Conservation (phyloP, 1,139 yeast species). For the Yamadazyma blattariae region DNA sequence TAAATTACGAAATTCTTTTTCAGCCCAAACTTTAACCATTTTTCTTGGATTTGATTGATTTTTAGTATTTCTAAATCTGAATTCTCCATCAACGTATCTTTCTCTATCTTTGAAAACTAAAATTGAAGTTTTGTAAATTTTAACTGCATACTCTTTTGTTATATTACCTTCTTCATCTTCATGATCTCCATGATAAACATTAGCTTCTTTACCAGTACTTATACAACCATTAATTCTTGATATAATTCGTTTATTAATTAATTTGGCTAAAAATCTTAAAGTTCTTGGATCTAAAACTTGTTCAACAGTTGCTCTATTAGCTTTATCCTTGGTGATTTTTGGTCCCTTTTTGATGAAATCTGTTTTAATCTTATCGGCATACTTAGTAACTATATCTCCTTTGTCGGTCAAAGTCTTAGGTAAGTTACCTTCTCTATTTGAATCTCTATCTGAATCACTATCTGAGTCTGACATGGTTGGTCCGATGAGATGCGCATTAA, state of each 20-base stretch:
- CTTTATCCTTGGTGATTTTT: slow-evolving; percentile 69
- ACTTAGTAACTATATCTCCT: slow-evolving; percentile 58
- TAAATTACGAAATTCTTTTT: slow-evolving; percentile 90
- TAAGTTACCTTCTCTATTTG: neutral
- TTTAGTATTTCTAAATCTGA: slow-evolving; percentile 80
- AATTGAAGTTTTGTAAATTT: slow-evolving; percentile 93
- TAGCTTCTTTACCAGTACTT: slow-evolving; percentile 97
- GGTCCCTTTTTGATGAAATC: slow-evolving; percentile 58
- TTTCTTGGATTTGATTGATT: slow-evolving; percentile 90
- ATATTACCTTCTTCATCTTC: slow-evolving; percentile 43
- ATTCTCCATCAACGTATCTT: slow-evolving; percentile 94
- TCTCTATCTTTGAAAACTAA: slow-evolving; percentile 95
- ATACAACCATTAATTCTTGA: slow-evolving; percentile 90
- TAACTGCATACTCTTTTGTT: slow-evolving; percentile 72
- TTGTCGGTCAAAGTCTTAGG: slow-evolving; percentile 39
- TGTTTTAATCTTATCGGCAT: slow-evolving; percentile 61
- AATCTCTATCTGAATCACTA: slow-evolving; percentile 4
- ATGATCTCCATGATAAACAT: slow-evolving; percentile 89
- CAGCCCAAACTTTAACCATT: slow-evolving; percentile 99
- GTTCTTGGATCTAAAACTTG: slow-evolving; percentile 97
- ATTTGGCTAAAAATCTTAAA: slow-evolving; percentile 72
- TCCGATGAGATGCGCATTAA: neutral
- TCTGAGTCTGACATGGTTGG: slow-evolving; percentile 4
- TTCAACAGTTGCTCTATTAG: slow-evolving; percentile 95
- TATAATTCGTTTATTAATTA: slow-evolving; percentile 79